Base-by-base conservation (phyloP, 1,284 basidiomycete genomes). In the Athelia psychrophila region DNA sequence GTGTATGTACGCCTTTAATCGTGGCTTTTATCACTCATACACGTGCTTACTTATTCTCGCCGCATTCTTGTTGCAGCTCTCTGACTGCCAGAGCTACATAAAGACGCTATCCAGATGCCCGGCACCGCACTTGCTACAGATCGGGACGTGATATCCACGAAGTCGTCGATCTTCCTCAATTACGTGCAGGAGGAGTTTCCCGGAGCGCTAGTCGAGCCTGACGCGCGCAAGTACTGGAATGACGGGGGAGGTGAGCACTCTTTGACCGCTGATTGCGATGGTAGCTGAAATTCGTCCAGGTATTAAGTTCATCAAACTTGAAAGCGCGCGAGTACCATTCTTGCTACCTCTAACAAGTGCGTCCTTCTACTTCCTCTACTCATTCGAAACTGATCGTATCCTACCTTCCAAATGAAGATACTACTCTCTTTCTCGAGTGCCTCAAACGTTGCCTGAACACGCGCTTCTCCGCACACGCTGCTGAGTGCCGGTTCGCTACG, bases 391-490 rank as follows among this genome's bases (percentile, higher is more conserved):
- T 35, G 10, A 35, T 47, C 23, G 24, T 47, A 24, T 47, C 9
- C 40, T 44, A 35, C n/a, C n/a, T 18, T 27, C 12, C 20, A 24
- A 20, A 22, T 16, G 36, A 54, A 95, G 93, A 67, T 94, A 93
- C 64, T 95, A 93, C 62, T 86, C 91, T 0, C 79, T 96, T 2
- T 91, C 90, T 98, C 75, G 89, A 91, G 65, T 85, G 90, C 59
- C 77, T 86, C 15, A 86, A 93, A 61, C 66, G 68, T 1, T 79
- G 79, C 38, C 68, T 88, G 48, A 88, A 88, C 54, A 80, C 80
- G 0, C 78, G 81, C 13, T 96, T 92, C 64, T 77, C 86, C 1
- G 72, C 81, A 0, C 74, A 73, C 90, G 8, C 72, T 98, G n/a
- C 80, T 83, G 27, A 93, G n/a, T n/a, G n/a, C n/a, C n/a, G n/a